Evolutionary conservation across 2,329 filamentous ascomycete species (phyloP), one percentile per base, ranked within the genome.

Genomic region (Bipolaris cookei): DNA sequence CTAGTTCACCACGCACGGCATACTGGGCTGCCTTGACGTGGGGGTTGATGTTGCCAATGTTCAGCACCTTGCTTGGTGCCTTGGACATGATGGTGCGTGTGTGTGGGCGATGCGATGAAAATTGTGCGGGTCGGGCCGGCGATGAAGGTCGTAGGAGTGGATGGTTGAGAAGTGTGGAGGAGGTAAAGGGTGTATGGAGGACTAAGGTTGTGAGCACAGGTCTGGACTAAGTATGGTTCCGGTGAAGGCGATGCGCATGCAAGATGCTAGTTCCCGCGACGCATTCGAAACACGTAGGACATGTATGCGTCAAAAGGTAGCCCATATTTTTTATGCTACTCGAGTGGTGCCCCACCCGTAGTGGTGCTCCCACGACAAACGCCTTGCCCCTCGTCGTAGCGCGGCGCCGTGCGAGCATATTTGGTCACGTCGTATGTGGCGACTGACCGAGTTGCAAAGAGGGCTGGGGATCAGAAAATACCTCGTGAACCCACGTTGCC

Each of bases 1-100:
- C 94, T 63, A 99, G 86, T 80, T 98, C 95, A 73, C 95, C 95
- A 69, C 95, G 91, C 54, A 99, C 95, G 67, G 95, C 95, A 81
- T 99, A 99, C 81, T 97, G 88, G 73, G 95, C 95, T 61, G 88
- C 86, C 75, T 88, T 88, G 65, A 98, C 86, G 77, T 95, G 86
- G 47, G 87, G 91, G 82, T 98, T 99, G 83, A 99, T 96, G 82
- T 95, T 97, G 78, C 91, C 84, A 71, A 90, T 82, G 70, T 84
- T 90, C 68, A 99, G 83, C 57, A 82, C 80, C 46, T 65, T 68
- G 58, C 62, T 65, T 35, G 66, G 62, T 32, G 61, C 51, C 48
- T 68, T 65, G 43, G 80, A 77, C 78, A 84, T 80, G 67, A 84
- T 80, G 66, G 71, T 78, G 66, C 62, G 59, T 18, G 51, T 50